Evolutionary conservation across 768 basidiomycete species (phyloP).

Genomic region (Boletellus ananas): DNA sequence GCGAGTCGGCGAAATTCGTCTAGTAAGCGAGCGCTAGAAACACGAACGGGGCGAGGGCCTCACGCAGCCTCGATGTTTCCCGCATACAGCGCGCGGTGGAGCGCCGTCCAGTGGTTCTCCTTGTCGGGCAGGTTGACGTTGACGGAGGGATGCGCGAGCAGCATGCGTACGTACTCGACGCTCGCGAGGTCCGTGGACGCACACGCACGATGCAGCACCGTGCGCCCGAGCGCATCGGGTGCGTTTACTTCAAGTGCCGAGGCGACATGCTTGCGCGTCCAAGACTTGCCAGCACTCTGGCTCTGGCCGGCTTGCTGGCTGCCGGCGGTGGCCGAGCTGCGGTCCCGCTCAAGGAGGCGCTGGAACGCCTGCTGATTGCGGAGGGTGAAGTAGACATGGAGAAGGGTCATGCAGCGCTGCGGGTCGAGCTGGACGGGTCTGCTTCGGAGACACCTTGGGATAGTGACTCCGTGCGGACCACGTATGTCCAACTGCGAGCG

Average conservation of each 20-base stretch:
- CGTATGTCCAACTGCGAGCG: slow-evolving; percentile 13
- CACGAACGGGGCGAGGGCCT: slow-evolving; percentile 14
- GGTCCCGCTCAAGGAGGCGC: slow-evolving; percentile 57
- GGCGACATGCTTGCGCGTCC: slow-evolving; percentile 46
- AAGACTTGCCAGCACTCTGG: slow-evolving; percentile 54
- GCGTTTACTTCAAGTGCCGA: slow-evolving; percentile 59
- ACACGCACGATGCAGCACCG: slow-evolving; percentile 81
- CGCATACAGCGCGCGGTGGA: slow-evolving; percentile 82
- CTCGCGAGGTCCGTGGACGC: slow-evolving; percentile 54
- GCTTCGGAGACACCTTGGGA: too few relatives aligned
- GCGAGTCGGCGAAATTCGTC: background rate
- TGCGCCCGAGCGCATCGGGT: slow-evolving; percentile 66
- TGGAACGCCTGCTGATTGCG: slow-evolving; percentile 75
- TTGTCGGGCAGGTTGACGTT: slow-evolving; percentile 76
- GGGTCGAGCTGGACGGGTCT: background rate
- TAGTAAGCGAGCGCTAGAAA: too few relatives aligned
- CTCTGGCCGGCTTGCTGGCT: slow-evolving; percentile 28
- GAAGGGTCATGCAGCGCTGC: slow-evolving; percentile 62
- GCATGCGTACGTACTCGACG: slow-evolving; percentile 71
- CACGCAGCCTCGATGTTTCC: slow-evolving; percentile 73
- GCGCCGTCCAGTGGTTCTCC: slow-evolving; percentile 88
- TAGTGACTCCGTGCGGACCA: slow-evolving; percentile 25
- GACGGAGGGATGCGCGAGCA: slow-evolving; percentile 71
- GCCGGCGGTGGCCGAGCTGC: slow-evolving; percentile 28
- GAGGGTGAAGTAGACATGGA: slow-evolving; percentile 72